Evolutionary conservation across 352 stramenopile species (phyloP), one percentile per base, ranked within the genome.

Genomic region (Phytophthora boehmeriae): DNA sequence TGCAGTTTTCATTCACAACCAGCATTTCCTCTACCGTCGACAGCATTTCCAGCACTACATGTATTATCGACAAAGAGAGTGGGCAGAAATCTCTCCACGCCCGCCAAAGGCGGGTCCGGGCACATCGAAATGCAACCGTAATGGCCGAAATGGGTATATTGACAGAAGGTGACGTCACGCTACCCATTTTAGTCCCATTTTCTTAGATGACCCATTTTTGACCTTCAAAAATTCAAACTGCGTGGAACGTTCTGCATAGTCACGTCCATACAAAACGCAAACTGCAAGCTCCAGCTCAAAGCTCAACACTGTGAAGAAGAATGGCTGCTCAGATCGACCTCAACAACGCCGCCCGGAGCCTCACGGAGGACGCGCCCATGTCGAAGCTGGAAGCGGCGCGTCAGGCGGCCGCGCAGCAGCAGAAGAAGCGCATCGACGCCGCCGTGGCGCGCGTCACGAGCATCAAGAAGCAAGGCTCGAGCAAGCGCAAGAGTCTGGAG

Each of bases 381-480:
- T 91, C 85, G n/a, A 92, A 94, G 63, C 76, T 92, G 50, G 80
- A 92, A 49, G 70, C 75, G 11, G 80, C 80, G 53, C 83, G 80
- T 45, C 68, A 88, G 50, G 75, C 73, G 16, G 76, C 84, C 2
- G 73, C 76, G 8, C 50, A 77, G n/a, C 79, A 91, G 59, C 85
- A 92, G 74, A 71, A 88, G 64, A 76, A 81, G 45, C 85, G 85
- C 65, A 76, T 94, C 27, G 78, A 89, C 16, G 63, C 56, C 1
- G 85, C 83, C 0, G 80, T 80, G 25, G 75, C 78, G 46, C 85
- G 85, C 43, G 66, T 90, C 39, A 76, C 72, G 1, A 59, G 58
- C 16, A 42, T 46, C 35, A 87, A 89, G 74, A 85, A 87, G 44
- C 69, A 84, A 17, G 65, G 78, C 57, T 30, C 25, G n/a, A 59